Evolutionary conservation across 164 flowering plant species (phyloP).

Genomic region (Piper betle): DNA sequence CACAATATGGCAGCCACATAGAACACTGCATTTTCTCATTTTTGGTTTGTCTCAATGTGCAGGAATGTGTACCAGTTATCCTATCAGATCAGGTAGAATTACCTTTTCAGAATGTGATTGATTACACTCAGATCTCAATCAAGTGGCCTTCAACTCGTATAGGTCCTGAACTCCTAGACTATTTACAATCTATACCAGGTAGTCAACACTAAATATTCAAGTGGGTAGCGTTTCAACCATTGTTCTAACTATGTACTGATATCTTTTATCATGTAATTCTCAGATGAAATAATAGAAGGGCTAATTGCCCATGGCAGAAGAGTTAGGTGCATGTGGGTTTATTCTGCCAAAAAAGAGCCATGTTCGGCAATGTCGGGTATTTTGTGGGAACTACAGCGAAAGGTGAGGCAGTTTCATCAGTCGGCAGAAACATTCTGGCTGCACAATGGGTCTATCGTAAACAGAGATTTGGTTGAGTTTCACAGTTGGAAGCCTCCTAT

Average conservation of each 20-base stretch:
- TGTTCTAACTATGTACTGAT: background rate
- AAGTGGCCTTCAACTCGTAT: conserved; percentile 84
- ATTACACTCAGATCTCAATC: conserved; percentile 70
- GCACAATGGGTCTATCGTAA: conserved; percentile 67
- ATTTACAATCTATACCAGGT: conserved; percentile 86
- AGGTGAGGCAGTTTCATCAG: conserved; percentile 78
- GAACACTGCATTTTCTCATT: too few relatives aligned
- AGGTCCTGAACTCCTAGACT: conserved; percentile 59
- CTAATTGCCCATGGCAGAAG: conserved; percentile 64
- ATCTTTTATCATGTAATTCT: background rate
- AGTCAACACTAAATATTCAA: background rate
- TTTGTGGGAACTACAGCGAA: conserved; percentile 90
- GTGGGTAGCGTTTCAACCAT: too few relatives aligned
- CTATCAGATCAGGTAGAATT: conserved; percentile 89
- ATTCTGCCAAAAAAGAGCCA: conserved; percentile 47
- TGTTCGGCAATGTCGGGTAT: conserved; percentile 78
- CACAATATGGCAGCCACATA: background rate
- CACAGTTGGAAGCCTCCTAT: conserved; percentile 63
- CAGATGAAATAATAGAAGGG: conserved; percentile 61
- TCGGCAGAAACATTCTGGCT: conserved; percentile 94
- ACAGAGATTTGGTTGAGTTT: conserved; percentile 41
- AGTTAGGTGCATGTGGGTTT: conserved; percentile 75
- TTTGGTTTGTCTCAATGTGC: conserved; percentile 4
- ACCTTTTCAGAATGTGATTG: conserved; percentile 84
- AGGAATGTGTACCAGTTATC: conserved; percentile 96